phyloP scores from a whole-genome alignment of 257 asterid genomes.

The Solanum lycopersicoides region DNA sequence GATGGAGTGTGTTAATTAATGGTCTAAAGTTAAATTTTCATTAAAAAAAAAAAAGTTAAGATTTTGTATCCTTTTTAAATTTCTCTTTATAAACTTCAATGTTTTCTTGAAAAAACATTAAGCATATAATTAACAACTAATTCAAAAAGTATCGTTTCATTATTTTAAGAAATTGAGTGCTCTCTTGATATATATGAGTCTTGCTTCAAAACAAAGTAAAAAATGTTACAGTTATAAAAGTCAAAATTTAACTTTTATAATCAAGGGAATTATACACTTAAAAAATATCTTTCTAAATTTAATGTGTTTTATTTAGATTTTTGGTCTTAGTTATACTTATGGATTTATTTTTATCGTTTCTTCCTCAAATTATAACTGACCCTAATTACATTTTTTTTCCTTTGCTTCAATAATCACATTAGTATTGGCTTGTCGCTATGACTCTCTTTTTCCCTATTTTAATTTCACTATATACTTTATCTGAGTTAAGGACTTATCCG shows the following conservation, averaged over 20 bases:
- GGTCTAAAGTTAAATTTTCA: neutral
- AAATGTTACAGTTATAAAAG: neutral
- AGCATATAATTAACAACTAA: neutral
- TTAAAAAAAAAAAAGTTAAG: neutral
- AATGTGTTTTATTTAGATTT: neutral
- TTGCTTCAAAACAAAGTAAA: neutral
- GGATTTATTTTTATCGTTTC: neutral
- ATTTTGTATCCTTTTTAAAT: neutral
- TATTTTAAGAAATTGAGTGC: neutral
- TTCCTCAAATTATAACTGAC: neutral
- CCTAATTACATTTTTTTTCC: neutral
- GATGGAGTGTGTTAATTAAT: neutral
- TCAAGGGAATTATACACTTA: neutral
- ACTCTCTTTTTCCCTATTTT: neutral
- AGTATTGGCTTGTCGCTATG: neutral
- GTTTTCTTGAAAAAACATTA: neutral
- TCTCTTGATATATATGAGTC: neutral
- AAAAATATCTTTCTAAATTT: neutral
- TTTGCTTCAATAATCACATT: neutral
- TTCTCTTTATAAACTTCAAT: neutral
- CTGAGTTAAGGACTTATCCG: fast-evolving
- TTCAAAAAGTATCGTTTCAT: neutral
- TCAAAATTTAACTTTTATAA: no score
- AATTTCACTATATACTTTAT: no score
- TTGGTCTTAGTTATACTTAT: neutral